A percentile compares a stretch with the other conserved stretches of the same genome.
These are phyloP conservation scores for Rhodotorula mucilaginosa DNA, from an alignment of 1,284 basidiomycete genomes.

Conservation along the genomic window DNA sequence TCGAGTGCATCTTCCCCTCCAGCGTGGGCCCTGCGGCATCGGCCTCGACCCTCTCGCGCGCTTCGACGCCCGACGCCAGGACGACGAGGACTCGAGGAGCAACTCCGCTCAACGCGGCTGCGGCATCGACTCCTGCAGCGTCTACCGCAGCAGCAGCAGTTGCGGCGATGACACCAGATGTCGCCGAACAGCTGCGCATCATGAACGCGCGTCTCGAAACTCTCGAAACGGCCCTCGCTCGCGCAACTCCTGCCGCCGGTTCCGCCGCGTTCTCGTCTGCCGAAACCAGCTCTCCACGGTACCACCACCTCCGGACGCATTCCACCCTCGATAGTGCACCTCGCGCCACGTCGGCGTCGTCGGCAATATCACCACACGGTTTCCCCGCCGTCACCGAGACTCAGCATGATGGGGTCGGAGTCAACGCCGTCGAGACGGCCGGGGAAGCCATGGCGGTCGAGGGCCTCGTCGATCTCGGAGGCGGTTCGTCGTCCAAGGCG, in stretches of 20 bases:
- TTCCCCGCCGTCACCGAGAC: not conserved
- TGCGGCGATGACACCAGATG: not conserved
- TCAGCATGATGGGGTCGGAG: slow-evolving; percentile 14
- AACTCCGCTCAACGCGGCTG: not conserved
- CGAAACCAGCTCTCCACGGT: not conserved
- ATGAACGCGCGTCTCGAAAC: slow-evolving; percentile 39
- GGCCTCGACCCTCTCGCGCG: not conserved
- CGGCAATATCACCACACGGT: slow-evolving; percentile 6
- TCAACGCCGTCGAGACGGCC: slow-evolving; percentile 37
- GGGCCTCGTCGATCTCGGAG: slow-evolving; percentile 30
- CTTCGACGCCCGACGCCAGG: not conserved
- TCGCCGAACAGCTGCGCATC: slow-evolving; percentile 15
- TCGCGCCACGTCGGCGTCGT: not conserved
- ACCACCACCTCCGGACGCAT: not conserved
- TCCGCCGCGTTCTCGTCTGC: not conserved
- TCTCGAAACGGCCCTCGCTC: slow-evolving; percentile 31
- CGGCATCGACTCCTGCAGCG: not conserved
- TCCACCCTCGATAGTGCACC: not conserved
- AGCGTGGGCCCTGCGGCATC: slow-evolving; percentile 3
- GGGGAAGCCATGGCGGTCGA: slow-evolving; percentile 41
- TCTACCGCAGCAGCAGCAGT: not conserved
- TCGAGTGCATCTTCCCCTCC: slow-evolving; percentile 37
- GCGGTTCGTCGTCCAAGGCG: not conserved
- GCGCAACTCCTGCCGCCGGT: slow-evolving; percentile 17
- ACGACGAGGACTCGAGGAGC: not conserved